Percentiles rank a stretch among this genome's conserved stretches.
Evolutionary conservation across 2,329 filamentous ascomycete species (phyloP).

Genomic region (Fusarium sp.): DNA sequence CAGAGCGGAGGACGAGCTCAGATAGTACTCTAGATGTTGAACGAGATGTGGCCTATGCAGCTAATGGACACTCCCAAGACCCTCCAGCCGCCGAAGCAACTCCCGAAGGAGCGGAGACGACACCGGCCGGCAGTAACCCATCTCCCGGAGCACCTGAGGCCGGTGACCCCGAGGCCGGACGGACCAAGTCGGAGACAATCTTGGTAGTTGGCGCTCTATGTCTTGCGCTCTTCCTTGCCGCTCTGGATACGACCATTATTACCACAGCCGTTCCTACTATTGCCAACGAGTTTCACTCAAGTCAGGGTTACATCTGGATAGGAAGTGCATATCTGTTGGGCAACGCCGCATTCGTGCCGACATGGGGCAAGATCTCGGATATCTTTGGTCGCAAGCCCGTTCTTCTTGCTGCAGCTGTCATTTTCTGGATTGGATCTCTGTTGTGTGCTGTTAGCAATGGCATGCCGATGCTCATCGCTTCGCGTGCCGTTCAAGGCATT

Average conservation of each 20-base stretch:
- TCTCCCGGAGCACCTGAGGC: slow-evolving; percentile 12
- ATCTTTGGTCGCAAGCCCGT: slow-evolving; percentile 67
- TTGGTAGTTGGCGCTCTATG: slow-evolving; percentile 55
- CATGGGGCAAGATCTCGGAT: slow-evolving; percentile 73
- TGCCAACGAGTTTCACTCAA: slow-evolving; percentile 69
- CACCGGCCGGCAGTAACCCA: slow-evolving; percentile 12
- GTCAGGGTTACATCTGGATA: slow-evolving; percentile 79
- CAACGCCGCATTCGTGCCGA: slow-evolving; percentile 71
- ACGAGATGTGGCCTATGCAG: slow-evolving; percentile 27
- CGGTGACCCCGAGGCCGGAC: slow-evolving; percentile 46
- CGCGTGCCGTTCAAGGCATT: slow-evolving; percentile 64
- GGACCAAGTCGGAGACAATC: slow-evolving; percentile 51
- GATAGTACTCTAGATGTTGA: slow-evolving; percentile 43
- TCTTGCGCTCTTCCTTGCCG: slow-evolving; percentile 61
- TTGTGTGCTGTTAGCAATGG: slow-evolving; percentile 60
- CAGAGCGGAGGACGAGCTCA: slow-evolving; percentile 41
- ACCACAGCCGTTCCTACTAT: slow-evolving; percentile 75
- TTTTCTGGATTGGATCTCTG: slow-evolving; percentile 65
- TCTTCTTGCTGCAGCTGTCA: slow-evolving; percentile 58
- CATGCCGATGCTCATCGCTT: slow-evolving; percentile 63
- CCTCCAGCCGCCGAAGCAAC: slow-evolving; percentile 8
- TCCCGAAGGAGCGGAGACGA: slow-evolving; percentile 12
- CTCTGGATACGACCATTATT: slow-evolving; percentile 69
- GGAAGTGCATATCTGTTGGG: slow-evolving; percentile 78
- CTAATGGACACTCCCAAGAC: not conserved